Evolutionary conservation across 202 grass and related monocot species (phyloP).

Genomic region (Miscanthus sacchariflorus): DNA sequence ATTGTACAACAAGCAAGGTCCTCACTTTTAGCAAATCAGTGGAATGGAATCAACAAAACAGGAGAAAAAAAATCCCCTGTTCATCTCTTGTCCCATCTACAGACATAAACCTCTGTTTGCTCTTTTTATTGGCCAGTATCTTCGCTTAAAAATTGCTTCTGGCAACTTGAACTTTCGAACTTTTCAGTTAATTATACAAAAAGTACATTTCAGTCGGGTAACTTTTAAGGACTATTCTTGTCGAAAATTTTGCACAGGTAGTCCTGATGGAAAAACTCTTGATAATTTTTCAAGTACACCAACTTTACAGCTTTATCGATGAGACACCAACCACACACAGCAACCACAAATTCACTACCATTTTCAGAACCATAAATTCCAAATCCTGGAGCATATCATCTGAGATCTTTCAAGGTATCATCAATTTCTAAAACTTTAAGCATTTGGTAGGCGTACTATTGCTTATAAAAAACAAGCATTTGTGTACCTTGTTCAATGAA

Average conservation of each 20-base stretch:
- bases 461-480: neutral
- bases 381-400: neutral
- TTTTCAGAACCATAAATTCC: constrained; percentile 14
- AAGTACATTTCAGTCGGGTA: too few species aligned
- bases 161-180: neutral
- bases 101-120: neutral
- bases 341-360: constrained; percentile 2
- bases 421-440: neutral
- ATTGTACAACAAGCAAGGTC: neutral
- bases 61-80: neutral
- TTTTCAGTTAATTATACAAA: too few species aligned
- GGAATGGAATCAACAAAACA: neutral
- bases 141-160: neutral
- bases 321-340: neutral
- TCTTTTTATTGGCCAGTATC: neutral
- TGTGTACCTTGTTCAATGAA: constrained; percentile 8
- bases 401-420: neutral
- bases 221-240: too few species aligned
- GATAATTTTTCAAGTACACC: neutral
- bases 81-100: neutral
- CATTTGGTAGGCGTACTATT: neutral
- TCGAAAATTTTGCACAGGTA: neutral
- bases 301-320: neutral
- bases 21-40: neutral
- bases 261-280: neutral